A percentile compares a stretch with the other conserved stretches of the same genome.
These are phyloP conservation scores for Aspergillus glaucus DNA, from an alignment of 2,329 filamentous ascomycete species.

Conservation along the genomic window DNA sequence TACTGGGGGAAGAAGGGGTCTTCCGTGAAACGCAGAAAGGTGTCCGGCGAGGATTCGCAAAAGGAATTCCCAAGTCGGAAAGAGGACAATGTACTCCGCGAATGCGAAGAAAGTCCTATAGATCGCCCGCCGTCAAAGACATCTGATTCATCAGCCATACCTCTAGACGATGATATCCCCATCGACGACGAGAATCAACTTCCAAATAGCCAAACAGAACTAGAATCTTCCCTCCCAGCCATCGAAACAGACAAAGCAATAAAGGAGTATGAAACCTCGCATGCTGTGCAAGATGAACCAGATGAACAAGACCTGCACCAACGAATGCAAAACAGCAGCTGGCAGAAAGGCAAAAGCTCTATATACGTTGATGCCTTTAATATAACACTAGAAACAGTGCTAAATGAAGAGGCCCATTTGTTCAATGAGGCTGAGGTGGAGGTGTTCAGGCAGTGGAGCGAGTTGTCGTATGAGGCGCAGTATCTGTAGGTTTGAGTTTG, in stretches of 20 bases:
- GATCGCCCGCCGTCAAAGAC: conserved; percentile 31
- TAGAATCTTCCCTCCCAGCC: conserved; percentile 65
- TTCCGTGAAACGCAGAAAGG: conserved; percentile 27
- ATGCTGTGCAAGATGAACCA: conserved; percentile 41
- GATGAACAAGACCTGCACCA: conserved; percentile 39
- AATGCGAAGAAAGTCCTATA: conserved; percentile 6
- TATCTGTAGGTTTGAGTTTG: conserved; percentile 61
- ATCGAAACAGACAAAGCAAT: conserved; percentile 66
- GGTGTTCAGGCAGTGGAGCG: conserved; percentile 71
- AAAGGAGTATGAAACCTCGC: conserved; percentile 68
- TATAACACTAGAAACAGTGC: conserved; percentile 77
- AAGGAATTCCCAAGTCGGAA: not conserved
- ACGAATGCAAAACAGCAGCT: conserved; percentile 53
- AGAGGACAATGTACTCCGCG: conserved; percentile 1
- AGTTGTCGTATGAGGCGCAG: conserved; percentile 74
- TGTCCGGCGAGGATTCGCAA: conserved; percentile 8
- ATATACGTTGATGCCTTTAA: conserved; percentile 98
- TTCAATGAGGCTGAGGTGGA: conserved; percentile 73
- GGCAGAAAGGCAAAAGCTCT: conserved; percentile 73
- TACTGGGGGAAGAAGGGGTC: conserved; percentile 30
- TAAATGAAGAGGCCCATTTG: conserved; percentile 80
- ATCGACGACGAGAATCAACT: conserved; percentile 21
- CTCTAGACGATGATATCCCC: conserved; percentile 24
- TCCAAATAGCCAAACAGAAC: conserved; percentile 51
- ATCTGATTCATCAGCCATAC: conserved; percentile 15